Evolutionary conservation across 2,329 filamentous ascomycete species (phyloP).

Genomic region (Plenodomus biglobosus): DNA sequence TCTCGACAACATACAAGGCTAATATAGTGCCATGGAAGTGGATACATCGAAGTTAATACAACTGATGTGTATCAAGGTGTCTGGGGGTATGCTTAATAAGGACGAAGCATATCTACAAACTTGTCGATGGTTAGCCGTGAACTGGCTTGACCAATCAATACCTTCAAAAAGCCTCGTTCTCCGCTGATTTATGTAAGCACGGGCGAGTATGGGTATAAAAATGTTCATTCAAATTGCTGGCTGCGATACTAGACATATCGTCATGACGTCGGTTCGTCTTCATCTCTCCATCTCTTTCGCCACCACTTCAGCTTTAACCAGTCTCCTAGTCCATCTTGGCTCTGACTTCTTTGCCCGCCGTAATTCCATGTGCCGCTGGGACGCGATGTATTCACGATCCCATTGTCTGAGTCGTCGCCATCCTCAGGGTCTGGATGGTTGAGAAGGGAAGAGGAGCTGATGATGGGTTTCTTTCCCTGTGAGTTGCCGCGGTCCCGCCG

Average conservation of each 20-base stretch:
- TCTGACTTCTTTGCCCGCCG: slow-evolving; percentile 19
- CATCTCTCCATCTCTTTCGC: slow-evolving; percentile 40
- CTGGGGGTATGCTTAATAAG: too few species aligned
- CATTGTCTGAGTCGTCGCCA: slow-evolving; percentile 33
- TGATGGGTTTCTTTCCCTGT: slow-evolving; percentile 32
- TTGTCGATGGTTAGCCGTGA: too few species aligned
- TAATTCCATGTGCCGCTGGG: slow-evolving; percentile 33
- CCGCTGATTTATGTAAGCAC: neutral
- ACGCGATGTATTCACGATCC: slow-evolving; percentile 18
- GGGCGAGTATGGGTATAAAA: neutral
- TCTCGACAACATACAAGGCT: neutral
- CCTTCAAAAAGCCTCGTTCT: too few species aligned
- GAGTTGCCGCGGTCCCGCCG: slow-evolving; percentile 29
- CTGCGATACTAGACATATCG: slow-evolving; percentile 3
- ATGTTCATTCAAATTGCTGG: slow-evolving; percentile 9
- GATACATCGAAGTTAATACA: too few species aligned
- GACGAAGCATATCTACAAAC: too few species aligned
- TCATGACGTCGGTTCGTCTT: slow-evolving; percentile 20
- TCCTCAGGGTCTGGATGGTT: slow-evolving; percentile 35
- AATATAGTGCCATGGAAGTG: neutral
- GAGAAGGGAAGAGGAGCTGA: slow-evolving; percentile 26
- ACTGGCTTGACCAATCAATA: too few species aligned
- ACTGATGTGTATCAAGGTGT: too few species aligned
- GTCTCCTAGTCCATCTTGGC: slow-evolving; percentile 34
- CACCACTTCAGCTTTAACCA: slow-evolving; percentile 46